These are phyloP conservation scores for Fennellomyces sp. DNA, from an alignment of 371 early-diverging fungal species.

Conservation along the genomic window DNA sequence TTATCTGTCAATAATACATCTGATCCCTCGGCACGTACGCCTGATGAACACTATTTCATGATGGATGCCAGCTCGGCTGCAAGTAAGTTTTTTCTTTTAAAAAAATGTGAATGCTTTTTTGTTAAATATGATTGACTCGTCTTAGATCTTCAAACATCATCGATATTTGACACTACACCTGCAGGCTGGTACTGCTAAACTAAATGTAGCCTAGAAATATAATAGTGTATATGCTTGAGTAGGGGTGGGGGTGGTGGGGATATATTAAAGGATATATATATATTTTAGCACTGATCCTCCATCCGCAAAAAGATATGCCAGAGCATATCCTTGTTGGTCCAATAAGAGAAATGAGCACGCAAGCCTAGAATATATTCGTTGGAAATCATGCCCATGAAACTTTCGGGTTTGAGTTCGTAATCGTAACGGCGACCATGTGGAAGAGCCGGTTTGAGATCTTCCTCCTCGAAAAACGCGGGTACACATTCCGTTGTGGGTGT, in stretches of 20 bases:
- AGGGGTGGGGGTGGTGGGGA: too few species aligned
- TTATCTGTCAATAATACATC: neutral
- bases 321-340: slow-evolving; percentile 54
- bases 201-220: neutral
- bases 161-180: neutral
- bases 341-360: slow-evolving; percentile 54
- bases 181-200: slow-evolving; percentile 2
- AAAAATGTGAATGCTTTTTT: neutral
- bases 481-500: neutral
- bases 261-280: too few species aligned
- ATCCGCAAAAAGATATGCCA: slow-evolving; percentile 53
- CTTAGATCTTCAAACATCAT: slow-evolving; percentile 2
- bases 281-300: too few species aligned
- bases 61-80: neutral
- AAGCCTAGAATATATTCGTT: slow-evolving; percentile 52
- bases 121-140: too few species aligned
- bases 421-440: slow-evolving; percentile 31
- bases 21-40: neutral
- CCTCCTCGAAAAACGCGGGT: neutral
- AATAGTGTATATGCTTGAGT: neutral
- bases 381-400: slow-evolving; percentile 49
- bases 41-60: neutral
- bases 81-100: neutral
- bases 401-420: slow-evolving; percentile 48
- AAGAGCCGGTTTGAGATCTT: neutral